Evolutionary conservation across 805 yeast species (phyloP).

Genomic region (Candida oleophila): DNA sequence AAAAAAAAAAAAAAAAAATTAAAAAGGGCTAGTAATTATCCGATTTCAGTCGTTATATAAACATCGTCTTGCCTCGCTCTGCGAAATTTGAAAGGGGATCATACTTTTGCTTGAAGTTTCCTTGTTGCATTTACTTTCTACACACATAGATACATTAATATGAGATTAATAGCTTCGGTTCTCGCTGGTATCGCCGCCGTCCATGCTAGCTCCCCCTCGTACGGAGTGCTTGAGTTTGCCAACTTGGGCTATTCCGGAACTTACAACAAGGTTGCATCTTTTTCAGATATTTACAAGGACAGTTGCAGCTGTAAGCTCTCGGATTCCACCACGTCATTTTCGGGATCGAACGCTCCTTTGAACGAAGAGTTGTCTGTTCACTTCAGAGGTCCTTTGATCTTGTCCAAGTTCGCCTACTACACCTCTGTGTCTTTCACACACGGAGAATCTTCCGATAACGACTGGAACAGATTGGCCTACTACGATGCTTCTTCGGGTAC

Average conservation of each 20-base stretch:
- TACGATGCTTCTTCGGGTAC: slow-evolving; percentile 50
- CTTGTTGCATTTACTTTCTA: too few species aligned
- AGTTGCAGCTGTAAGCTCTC: slow-evolving; percentile 48
- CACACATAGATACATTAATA: too few species aligned
- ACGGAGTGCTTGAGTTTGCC: slow-evolving; percentile 39
- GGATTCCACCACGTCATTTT: slow-evolving; percentile 37
- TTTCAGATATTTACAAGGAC: slow-evolving; percentile 41
- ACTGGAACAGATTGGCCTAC: slow-evolving; percentile 61
- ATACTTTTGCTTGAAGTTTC: too few species aligned
- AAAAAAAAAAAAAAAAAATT: too few species aligned
- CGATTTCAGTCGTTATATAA: too few species aligned
- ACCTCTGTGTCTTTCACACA: slow-evolving; percentile 41
- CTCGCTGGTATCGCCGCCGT: not conserved
- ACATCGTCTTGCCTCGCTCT: too few species aligned
- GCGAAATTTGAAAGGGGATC: too few species aligned
- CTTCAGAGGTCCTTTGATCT: slow-evolving; percentile 70
- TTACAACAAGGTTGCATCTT: slow-evolving; percentile 45
- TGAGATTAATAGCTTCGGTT: not conserved
- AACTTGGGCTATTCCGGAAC: slow-evolving; percentile 58
- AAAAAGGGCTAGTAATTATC: too few species aligned
- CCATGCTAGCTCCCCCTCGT: not conserved
- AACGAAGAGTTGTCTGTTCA: slow-evolving; percentile 72
- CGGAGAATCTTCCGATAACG: slow-evolving; percentile 35
- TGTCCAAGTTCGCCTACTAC: slow-evolving; percentile 62
- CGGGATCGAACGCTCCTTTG: slow-evolving; percentile 65